Evolutionary conservation across 169 alveolate genomes (phyloP).

Genomic region (Toxoplasma gondii): DNA sequence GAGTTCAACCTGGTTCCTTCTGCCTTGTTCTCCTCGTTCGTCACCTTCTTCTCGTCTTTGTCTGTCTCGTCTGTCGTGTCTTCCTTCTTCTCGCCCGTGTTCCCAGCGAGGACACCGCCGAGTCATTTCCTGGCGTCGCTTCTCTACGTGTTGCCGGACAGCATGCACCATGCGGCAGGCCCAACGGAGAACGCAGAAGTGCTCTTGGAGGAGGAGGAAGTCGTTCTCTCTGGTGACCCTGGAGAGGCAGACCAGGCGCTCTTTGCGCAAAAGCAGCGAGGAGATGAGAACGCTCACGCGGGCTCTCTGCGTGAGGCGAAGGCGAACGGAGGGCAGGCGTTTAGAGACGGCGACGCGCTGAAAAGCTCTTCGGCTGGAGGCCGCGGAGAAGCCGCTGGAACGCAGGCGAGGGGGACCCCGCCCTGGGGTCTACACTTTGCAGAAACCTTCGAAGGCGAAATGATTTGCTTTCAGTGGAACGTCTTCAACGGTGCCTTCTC

Average conservation of each 20-base stretch:
- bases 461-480: constrained; percentile 56
- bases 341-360: not conserved
- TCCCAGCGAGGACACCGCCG: not conserved
- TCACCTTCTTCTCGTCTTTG: not conserved
- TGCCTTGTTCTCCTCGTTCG: no score
- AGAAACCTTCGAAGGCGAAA: constrained; percentile 30
- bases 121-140: not conserved
- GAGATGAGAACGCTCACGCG: not conserved
- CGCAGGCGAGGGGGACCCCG: not conserved
- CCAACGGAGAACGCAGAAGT: not conserved
- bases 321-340: not conserved
- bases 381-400: not conserved
- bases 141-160: constrained; percentile 24
- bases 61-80: not conserved
- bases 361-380: not conserved
- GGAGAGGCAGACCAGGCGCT: not conserved
- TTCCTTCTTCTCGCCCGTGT: not conserved
- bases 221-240: not conserved
- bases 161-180: not conserved
- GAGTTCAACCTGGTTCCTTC: no score
- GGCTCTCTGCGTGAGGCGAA: not conserved
- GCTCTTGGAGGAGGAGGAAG: not conserved
- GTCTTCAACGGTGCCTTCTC: constrained; percentile 38
- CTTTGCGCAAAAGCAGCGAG: not conserved
- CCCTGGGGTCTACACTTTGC: constrained; percentile 22